These are phyloP conservation scores for Russula compacta DNA, from an alignment of 768 basidiomycete genomes.

Conservation along the genomic window DNA sequence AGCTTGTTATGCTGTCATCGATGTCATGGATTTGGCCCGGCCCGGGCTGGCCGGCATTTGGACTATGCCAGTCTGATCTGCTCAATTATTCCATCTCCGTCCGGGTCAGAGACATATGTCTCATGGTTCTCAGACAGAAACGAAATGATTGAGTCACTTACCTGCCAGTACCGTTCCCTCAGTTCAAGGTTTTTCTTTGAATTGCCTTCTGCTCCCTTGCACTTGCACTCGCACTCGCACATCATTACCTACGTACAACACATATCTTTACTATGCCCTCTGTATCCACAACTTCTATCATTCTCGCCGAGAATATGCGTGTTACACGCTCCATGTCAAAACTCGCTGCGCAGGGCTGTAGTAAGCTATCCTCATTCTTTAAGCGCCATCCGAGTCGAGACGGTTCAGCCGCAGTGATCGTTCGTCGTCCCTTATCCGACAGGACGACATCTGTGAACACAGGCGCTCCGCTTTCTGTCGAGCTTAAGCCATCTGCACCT, in stretches of 20 bases:
- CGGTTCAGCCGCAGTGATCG: neutral
- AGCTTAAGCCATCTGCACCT: neutral
- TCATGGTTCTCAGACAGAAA: too few species aligned
- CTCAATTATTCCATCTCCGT: too few species aligned
- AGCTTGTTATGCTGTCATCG: too few species aligned
- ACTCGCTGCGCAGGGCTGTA: neutral
- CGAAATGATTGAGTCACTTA: neutral
- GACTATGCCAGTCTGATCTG: too few species aligned
- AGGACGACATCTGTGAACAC: neutral
- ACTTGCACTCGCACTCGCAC: neutral
- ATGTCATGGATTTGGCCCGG: too few species aligned
- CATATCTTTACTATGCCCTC: slow-evolving; percentile 6
- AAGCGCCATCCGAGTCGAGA: neutral
- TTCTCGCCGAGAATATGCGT: slow-evolving; percentile 14
- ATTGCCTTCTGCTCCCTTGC: neutral
- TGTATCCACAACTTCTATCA: neutral
- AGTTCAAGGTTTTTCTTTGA: neutral
- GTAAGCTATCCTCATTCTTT: neutral
- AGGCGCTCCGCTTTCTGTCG: neutral
- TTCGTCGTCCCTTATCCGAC: slow-evolving; percentile 7
- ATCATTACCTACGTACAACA: neutral
- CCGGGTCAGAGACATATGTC: too few species aligned
- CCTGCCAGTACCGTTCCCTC: neutral
- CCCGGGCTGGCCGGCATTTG: too few species aligned
- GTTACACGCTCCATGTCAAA: slow-evolving; percentile 7